Evolutionary conservation across 345 rosid species (phyloP).

Genomic region (Rubroshorea leprosula): DNA sequence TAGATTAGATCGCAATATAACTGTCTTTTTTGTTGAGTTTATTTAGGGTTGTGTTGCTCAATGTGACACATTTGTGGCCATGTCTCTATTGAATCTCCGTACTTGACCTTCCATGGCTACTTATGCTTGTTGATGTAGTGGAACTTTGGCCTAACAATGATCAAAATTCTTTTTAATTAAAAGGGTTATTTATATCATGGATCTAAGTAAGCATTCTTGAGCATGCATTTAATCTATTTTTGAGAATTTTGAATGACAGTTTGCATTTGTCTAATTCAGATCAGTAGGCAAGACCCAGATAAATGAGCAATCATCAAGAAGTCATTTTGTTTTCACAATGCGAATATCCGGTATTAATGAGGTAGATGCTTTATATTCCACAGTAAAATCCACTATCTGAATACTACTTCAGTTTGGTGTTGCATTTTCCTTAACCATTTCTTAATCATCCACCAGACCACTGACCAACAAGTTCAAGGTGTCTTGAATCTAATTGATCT

Average conservation of each 20-base stretch:
- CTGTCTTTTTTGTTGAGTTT: neutral
- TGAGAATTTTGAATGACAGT: conserved; percentile 4
- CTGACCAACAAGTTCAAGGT: conserved; percentile 96
- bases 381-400: neutral
- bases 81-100: too few species aligned
- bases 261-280: conserved; percentile 31
- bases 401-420: neutral
- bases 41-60: too few species aligned
- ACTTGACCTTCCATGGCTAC: too few species aligned
- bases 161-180: too few species aligned
- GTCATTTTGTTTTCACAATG: conserved; percentile 94
- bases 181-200: too few species aligned
- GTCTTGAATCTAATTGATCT: conserved; percentile 95
- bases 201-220: neutral
- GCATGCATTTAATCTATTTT: neutral
- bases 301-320: conserved; percentile 97
- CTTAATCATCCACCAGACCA: conserved; percentile 42
- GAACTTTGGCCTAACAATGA: too few species aligned
- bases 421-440: conserved; percentile 5
- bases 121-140: too few species aligned
- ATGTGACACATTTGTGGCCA: too few species aligned
- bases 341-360: conserved; percentile 78
- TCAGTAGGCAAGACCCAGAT: conserved; percentile 96
- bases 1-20: too few species aligned
- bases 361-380: conserved; percentile 31